Percentiles rank a stretch among this genome's conserved stretches.
Conservation (phyloP, 2,329 filamentous ascomycete genomes). For the Ilyonectria mors-panacis region DNA sequence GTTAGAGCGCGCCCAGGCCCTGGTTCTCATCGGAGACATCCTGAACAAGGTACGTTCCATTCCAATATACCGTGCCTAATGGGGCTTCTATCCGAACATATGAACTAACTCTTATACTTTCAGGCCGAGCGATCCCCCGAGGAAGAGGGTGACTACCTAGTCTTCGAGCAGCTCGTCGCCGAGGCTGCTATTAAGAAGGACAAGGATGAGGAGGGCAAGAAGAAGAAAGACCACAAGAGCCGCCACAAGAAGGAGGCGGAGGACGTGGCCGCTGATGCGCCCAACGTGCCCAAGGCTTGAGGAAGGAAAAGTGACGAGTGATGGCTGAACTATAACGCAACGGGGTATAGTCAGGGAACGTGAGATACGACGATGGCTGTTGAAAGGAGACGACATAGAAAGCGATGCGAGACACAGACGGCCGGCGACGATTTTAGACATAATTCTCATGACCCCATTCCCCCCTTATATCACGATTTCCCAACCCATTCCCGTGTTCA, state of each 20-base stretch:
- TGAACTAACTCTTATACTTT: constrained; percentile 17
- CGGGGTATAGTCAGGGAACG: neutral
- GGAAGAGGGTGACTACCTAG: constrained; percentile 98
- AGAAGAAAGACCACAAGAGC: constrained; percentile 68
- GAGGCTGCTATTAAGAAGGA: constrained; percentile 97
- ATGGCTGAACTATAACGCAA: neutral
- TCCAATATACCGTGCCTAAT: neutral
- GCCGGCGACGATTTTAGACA: constrained; percentile 46
- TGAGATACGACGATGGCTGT: constrained; percentile 18
- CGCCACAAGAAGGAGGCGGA: constrained; percentile 49
- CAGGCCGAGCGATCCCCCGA: constrained; percentile 92
- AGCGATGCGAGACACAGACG: constrained; percentile 37
- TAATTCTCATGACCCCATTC: constrained; percentile 44
- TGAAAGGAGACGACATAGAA: constrained; percentile 22
- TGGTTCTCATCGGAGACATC: constrained; percentile 90
- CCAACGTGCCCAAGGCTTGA: constrained; percentile 39
- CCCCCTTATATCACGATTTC: constrained; percentile 12
- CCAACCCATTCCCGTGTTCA: neutral
- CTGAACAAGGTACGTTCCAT: constrained; percentile 80
- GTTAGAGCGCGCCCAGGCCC: constrained; percentile 89
- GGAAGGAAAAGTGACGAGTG: neutral
- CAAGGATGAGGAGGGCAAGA: constrained; percentile 80
- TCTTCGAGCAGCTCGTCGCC: constrained; percentile 97
- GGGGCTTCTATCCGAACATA: constrained; percentile 22
- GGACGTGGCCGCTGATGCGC: constrained; percentile 45